These are phyloP conservation scores for Podaxis sp. DNA, from an alignment of 768 basidiomycete species.

Conservation along the genomic window DNA sequence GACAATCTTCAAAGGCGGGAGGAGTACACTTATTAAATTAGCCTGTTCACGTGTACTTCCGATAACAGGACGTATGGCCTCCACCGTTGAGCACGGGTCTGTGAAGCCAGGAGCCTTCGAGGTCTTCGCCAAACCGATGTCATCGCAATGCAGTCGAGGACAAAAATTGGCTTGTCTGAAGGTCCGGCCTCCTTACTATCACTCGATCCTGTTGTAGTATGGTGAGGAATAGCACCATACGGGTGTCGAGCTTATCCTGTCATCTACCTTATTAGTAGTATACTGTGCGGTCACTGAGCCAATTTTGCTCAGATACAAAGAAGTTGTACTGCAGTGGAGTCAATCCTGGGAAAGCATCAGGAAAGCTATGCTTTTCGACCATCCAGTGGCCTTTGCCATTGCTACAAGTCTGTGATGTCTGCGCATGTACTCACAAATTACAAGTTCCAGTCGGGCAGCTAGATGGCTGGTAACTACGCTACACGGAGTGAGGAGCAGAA, in stretches of 20 bases:
- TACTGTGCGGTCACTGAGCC: too few species aligned
- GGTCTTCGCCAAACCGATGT: neutral
- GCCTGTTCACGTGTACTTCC: neutral
- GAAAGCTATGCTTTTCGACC: too few species aligned
- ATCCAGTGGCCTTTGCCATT: too few species aligned
- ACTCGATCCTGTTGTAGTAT: neutral
- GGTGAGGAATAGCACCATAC: neutral
- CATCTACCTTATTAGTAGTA: neutral
- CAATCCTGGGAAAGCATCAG: too few species aligned
- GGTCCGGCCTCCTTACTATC: neutral
- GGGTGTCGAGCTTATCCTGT: neutral
- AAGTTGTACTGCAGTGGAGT: too few species aligned
- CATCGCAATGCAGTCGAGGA: neutral
- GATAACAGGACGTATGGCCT: neutral
- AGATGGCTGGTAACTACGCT: too few species aligned
- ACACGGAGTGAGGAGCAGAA: neutral
- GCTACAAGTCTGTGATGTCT: too few species aligned
- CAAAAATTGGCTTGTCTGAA: neutral
- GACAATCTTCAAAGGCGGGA: neutral
- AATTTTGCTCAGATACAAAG: too few species aligned
- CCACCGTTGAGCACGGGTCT: neutral
- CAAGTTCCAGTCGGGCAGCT: too few species aligned
- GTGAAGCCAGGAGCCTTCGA: neutral
- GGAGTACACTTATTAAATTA: neutral
- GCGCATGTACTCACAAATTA: too few species aligned